Evolutionary conservation across 164 flowering plant species (phyloP), one percentile per base, ranked within the genome.

Genomic region (Vitis rupestris): DNA sequence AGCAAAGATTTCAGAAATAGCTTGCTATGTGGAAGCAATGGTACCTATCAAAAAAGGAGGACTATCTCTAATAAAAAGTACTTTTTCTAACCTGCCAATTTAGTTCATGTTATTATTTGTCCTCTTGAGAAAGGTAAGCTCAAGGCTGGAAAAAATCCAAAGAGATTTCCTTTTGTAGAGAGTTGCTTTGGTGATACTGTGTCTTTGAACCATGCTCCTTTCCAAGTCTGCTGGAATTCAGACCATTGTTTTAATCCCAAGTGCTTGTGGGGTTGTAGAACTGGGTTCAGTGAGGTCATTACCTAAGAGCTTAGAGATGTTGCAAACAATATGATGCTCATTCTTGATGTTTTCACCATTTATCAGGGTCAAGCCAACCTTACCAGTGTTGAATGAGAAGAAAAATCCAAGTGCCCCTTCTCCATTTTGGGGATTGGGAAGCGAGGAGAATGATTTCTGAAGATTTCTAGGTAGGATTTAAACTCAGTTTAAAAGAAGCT

Each of bases 251-350:
- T 74, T 92, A 70, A 79, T 96, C 30, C 93, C 99, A 2, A 89
- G 91, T 5, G 94, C 90, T 71, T 65, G 69, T 16, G 99, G 99
- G 2, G 99, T 96, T 13, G 82, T 92, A 10, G 99, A 96, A 71
- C 80, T 93, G 71, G 99, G 99, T 3, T 96, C 97, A 0, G 84
- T 92, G 59, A 85, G 88, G 67, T 81, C 88, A 1, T 72, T 93
- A 2, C 88, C 87, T 2, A 97, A 96, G 70, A 86, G 80, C 70
- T 29, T 79, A 10, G 87, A 87, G 53, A 67, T 86, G 31, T 50
- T 93, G 81, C 88, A 82, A 67, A 65, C 72, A 2, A 76, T 96
- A 30, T 82, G 74, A 56, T 82, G 82, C 7, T 68, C 74, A 8
- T 93, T 96, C 70, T 85, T 94, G 0, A 54, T 75, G 0, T 63